phyloP scores from a whole-genome alignment of 495 filamentous ascomycete species.

The Penicillium waksmanii region DNA sequence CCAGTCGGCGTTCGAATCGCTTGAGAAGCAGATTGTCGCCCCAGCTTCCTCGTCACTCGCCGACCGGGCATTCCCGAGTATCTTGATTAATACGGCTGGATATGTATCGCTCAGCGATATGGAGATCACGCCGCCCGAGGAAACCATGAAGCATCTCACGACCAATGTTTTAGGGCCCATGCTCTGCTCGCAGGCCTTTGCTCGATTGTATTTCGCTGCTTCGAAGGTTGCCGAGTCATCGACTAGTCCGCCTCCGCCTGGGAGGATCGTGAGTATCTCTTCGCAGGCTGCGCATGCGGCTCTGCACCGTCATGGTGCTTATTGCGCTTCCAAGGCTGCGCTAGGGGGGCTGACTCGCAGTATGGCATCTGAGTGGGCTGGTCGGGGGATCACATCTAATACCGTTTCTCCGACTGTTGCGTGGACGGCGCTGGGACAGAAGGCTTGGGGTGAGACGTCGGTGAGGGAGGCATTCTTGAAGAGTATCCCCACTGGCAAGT shows the following conservation, averaged over 20 bases:
- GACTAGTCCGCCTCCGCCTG: conserved; percentile 30
- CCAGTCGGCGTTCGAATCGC: conserved; percentile 31
- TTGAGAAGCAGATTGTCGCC: conserved; percentile 26
- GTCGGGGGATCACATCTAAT: conserved; percentile 41
- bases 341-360: conserved; percentile 50
- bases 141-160: conserved; percentile 45
- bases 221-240: conserved; percentile 22
- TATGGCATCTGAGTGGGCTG: conserved; percentile 52
- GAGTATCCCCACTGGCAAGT: conserved; percentile 43
- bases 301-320: conserved; percentile 46
- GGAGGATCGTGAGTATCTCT: conserved; percentile 42
- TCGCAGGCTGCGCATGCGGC: conserved; percentile 45
- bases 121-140: conserved; percentile 41
- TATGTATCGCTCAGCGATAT: conserved; percentile 48
- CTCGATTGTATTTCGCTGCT: conserved; percentile 37
- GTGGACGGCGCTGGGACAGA: conserved; percentile 45
- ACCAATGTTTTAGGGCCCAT: conserved; percentile 44
- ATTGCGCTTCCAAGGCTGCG: conserved; percentile 53
- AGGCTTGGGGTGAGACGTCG: conserved; percentile 41
- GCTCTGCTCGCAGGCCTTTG: conserved; percentile 50
- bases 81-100: conserved; percentile 47
- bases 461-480: conserved; percentile 40
- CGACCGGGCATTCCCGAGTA: conserved; percentile 35
- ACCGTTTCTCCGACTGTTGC: conserved; percentile 46
- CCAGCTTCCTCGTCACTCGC: conserved; percentile 17